These are phyloP conservation scores for Fusarium secorum DNA, from an alignment of 2,329 filamentous ascomycete species.

Conservation along the genomic window DNA sequence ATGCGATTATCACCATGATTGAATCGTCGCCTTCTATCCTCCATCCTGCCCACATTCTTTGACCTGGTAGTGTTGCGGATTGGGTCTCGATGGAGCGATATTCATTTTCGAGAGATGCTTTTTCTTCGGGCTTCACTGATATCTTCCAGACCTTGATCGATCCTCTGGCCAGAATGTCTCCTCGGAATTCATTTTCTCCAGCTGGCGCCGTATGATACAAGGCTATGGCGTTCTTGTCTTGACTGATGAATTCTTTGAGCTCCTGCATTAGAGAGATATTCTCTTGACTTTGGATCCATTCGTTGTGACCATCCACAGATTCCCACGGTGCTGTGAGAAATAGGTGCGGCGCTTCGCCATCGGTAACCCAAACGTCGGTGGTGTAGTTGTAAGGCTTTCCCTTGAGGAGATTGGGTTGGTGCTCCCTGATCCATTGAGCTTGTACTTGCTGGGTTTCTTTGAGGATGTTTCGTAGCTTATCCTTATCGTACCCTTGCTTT, in stretches of 20 bases:
- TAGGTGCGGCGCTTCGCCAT: conserved; percentile 48
- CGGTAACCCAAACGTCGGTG: conserved; percentile 48
- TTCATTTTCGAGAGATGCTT: conserved; percentile 45
- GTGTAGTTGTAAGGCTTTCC: conserved; percentile 44
- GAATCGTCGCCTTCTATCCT: conserved; percentile 49
- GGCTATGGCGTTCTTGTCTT: conserved; percentile 44
- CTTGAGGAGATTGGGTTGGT: conserved; percentile 48
- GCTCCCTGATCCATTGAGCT: conserved; percentile 50
- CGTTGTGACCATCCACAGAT: conserved; percentile 50
- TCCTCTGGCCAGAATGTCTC: conserved; percentile 36
- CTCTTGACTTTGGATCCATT: conserved; percentile 54
- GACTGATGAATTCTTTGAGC: conserved; percentile 46
- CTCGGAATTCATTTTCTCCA: conserved; percentile 38
- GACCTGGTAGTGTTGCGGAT: conserved; percentile 44
- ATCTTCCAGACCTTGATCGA: conserved; percentile 49
- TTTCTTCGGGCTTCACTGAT: conserved; percentile 44
- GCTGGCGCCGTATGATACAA: conserved; percentile 54
- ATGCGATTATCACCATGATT: conserved; percentile 53
- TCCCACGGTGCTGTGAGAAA: conserved; percentile 57
- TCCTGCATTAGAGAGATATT: conserved; percentile 49
- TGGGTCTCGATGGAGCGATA: conserved; percentile 47
- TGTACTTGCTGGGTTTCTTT: conserved; percentile 47
- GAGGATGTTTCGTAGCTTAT: conserved; percentile 47
- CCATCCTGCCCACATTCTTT: conserved; percentile 52
- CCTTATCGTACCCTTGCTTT: conserved; percentile 38